Evolutionary conservation across 352 stramenopile species (phyloP).

Genomic region (Phytophthora sojae): DNA sequence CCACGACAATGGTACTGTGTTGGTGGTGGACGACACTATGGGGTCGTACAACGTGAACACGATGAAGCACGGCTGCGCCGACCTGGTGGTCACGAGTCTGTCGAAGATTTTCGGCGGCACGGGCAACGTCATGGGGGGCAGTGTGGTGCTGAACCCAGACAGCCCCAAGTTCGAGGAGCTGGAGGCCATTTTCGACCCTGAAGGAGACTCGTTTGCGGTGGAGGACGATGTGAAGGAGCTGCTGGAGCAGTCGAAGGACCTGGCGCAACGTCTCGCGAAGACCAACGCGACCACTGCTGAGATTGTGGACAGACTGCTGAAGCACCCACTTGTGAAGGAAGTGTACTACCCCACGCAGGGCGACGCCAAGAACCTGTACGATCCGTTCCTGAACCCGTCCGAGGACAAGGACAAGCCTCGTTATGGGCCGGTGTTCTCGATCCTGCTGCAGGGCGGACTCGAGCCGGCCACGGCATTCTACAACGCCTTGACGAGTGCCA

Average conservation of each 20-base stretch:
- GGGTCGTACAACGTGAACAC: constrained; percentile 93
- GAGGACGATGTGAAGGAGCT: constrained; percentile 68
- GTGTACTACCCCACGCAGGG: constrained; percentile 87
- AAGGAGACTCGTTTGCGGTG: constrained; percentile 65
- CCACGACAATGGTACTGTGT: constrained; percentile 83
- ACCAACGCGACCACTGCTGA: constrained; percentile 84
- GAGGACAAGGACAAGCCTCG: constrained; percentile 36
- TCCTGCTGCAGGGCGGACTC: constrained; percentile 83
- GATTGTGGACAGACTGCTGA: constrained; percentile 75
- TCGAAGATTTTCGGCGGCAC: constrained; percentile 95
- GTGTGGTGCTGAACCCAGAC: constrained; percentile 87
- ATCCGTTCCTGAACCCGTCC: constrained; percentile 54
- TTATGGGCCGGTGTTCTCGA: constrained; percentile 90
- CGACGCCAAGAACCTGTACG: constrained; percentile 64
- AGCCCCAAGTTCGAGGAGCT: constrained; percentile 58
- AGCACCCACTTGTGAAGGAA: constrained; percentile 81
- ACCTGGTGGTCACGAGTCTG: constrained; percentile 92
- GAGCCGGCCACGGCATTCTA: constrained; percentile 88
- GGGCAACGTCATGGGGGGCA: constrained; percentile 93
- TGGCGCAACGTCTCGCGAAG: constrained; percentile 70
- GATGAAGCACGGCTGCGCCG: constrained; percentile 74
- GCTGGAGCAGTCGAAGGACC: constrained; percentile 63
- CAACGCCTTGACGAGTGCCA: constrained; percentile 84
- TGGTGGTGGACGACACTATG: constrained; percentile 94
- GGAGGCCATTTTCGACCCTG: constrained; percentile 36